These are phyloP conservation scores for Spatholobus suberectus DNA, from an alignment of 306 rosid genomes.

Conservation along the genomic window DNA sequence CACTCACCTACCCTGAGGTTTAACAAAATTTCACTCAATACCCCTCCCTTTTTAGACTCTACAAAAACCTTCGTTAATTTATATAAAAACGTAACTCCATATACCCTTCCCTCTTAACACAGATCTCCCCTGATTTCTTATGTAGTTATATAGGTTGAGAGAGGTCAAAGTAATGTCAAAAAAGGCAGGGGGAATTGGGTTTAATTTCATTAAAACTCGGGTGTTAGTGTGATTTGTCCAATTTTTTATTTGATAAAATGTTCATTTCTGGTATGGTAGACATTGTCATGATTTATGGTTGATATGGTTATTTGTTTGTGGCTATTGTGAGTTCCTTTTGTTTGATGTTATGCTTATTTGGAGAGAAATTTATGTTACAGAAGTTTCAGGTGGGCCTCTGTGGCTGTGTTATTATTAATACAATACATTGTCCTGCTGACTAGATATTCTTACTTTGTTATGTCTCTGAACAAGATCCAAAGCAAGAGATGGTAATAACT, in stretches of 20 bases:
- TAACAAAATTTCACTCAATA: background rate
- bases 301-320: background rate
- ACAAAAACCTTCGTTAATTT: background rate
- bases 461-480: background rate
- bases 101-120: background rate
- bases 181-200: background rate
- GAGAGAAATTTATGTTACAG: background rate
- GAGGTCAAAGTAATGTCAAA: background rate
- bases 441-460: background rate
- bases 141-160: background rate
- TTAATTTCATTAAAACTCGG: background rate
- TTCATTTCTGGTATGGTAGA: background rate
- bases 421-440: background rate
- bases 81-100: background rate
- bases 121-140: background rate
- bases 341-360: background rate
- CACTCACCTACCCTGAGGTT: background rate
- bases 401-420: background rate
- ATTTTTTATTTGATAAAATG: background rate
- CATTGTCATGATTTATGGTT: conserved; percentile 16
- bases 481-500: background rate
- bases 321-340: background rate
- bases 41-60: background rate
- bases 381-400: background rate
- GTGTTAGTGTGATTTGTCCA: background rate